Base-by-base conservation (phyloP, 306 rosid genomes). In the Notholithocarpus densiflorus region DNA sequence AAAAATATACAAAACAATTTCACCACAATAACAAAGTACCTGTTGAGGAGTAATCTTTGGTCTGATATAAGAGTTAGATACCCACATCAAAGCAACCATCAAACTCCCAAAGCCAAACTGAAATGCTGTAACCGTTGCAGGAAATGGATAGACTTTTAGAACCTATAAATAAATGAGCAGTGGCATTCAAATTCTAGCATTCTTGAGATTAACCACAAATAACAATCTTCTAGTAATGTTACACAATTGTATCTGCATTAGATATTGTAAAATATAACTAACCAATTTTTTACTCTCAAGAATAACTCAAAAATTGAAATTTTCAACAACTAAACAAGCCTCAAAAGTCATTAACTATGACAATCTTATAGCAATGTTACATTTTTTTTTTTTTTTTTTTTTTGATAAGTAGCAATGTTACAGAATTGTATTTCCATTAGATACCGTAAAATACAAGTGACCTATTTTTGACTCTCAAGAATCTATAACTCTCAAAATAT, bases 111-210 rank as follows among this genome's bases (percentile, higher is more conserved):
- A 84, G 68, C 89, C 89, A 37, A 86, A 81, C 53, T 92, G 92
- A 79, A 90, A 87, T 45, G 90, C 88, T 23, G 95, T 90, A 34
- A 92, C 88, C 54, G 95, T 92, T 75, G 97, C 93, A 82, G 95
- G 95, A 87, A 92, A 92, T 82, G 95, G 92, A 86, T 89, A 92
- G 86, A 87, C 92, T 92, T 92, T 90, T 89, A 92, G 88, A 89
- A 90, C 92, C 97, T 92, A 86, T 80, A 23, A 12, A 79, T 77
- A 79, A 53, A 82, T 82, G 72, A 75, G 43, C 80, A 74, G 79
- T 75, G 69, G 62, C 45, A 59, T 75, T 83, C 72, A 75, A 79
- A 71, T 62, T 75, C 69, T 53, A 48, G 45, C 69, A 34, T 43
- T 27, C 26, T 71, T 76, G 26, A 68, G 27, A 68, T 68, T 68